Base-by-base conservation (phyloP, 2,329 filamentous ascomycete genomes). In the Fusarium graminum region DNA sequence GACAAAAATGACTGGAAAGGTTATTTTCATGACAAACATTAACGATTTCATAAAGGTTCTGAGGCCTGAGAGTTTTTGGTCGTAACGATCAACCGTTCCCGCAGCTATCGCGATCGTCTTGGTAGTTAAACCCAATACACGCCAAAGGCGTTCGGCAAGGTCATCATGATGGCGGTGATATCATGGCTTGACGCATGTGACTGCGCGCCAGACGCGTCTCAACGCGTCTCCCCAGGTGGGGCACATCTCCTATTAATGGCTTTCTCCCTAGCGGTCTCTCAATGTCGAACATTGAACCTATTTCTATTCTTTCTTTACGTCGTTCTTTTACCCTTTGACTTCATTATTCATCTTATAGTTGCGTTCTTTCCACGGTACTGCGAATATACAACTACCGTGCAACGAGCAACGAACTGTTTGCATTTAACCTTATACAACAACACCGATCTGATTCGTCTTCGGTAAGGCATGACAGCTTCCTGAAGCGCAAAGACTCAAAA, bases 121-220 rank as follows among this genome's bases (percentile, higher is more conserved):
- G n/a, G n/a, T 17, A 19, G 13, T 8, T 4, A 42, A 42, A n/a
- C 6, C 10, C 25, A 47, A 25, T 3, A 22, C 22, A 22, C 6
- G 6, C 6, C 7, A 29, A 29, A 9, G 10, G n/a, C 7, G n/a
- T n/a, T 36, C 8, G 16, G 16, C 11, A 25, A 8, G 7, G 36
- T 9, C 26, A 26, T 28, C 50, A 55, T 38, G 14, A 41, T 22
- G 9, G 30, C 5, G 3, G 42, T 65, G 64, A 68, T 65, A 67
- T 68, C 65, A 67, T 68, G 40, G 64, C 28, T 52, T 39, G 22
- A 44, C 30, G 2, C 65, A 67, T 67, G 65, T 68, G 65, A 67
- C 50, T 64, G 34, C 63, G 66, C 58, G 66, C 36, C 41, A 43
- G 43, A 52, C 66, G 66, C 67, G 67, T 57, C 41, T 26, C 5